Conservation (phyloP, 2,329 filamentous ascomycete genomes). For the Penicillium sp. region DNA sequence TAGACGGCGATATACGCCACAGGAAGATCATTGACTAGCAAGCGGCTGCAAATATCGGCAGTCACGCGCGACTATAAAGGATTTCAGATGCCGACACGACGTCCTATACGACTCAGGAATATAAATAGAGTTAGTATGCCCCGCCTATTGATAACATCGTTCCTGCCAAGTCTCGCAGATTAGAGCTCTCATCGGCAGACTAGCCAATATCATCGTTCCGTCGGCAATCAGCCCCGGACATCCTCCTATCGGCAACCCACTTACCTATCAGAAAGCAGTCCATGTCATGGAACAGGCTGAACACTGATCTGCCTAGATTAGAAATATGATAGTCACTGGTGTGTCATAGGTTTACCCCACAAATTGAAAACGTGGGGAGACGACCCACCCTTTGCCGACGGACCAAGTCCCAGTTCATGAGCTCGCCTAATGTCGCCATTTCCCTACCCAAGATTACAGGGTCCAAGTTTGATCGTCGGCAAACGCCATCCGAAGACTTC, state of each 20-base stretch:
- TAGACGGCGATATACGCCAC: conserved; percentile 1
- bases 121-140: not conserved
- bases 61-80: not conserved
- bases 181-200: conserved; percentile 14
- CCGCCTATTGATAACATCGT: not conserved
- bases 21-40: not conserved
- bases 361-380: conserved; percentile 20
- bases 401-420: not conserved
- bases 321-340: not conserved
- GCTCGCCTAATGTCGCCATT: conserved; percentile 4
- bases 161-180: conserved; percentile 5
- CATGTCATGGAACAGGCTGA: not conserved
- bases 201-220: conserved; percentile 13
- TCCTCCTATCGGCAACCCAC: conserved; percentile 13
- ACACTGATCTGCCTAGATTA: not conserved
- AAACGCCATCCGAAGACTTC: not conserved
- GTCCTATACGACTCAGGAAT: not conserved
- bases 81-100: conserved; percentile 1
- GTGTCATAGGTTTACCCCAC: conserved; percentile 18
- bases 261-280: conserved; percentile 1
- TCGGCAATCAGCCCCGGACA: conserved; percentile 15
- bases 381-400: conserved; percentile 15
- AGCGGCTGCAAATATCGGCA: conserved; percentile 9
- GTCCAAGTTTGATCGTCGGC: not conserved
- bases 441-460: not conserved